Evolutionary conservation across 371 early-diverging fungal species (phyloP).

Genomic region (Mucor piriformis): DNA sequence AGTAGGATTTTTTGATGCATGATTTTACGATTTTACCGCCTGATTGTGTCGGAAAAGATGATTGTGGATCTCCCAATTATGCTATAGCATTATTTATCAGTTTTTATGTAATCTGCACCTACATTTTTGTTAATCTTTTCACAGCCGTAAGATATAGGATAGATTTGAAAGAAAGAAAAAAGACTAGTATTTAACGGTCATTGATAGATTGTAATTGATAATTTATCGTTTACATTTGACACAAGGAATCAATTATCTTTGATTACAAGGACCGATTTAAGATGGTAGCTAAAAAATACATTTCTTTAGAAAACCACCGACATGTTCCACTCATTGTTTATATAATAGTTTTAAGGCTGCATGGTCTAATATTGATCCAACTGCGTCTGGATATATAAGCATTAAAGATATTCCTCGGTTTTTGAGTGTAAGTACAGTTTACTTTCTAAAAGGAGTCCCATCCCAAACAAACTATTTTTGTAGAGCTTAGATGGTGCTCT

Average conservation of each 20-base stretch:
- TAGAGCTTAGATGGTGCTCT: conserved; percentile 48
- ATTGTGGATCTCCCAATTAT: conserved; percentile 51
- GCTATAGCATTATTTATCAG: conserved; percentile 46
- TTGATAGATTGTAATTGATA: conserved; percentile 52
- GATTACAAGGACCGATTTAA: conserved; percentile 53
- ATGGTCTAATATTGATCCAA: conserved; percentile 52
- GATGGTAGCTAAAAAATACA: conserved; percentile 32
- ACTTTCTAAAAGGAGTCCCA: too few species aligned
- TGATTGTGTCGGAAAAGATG: conserved; percentile 43
- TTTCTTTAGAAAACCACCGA: too few species aligned
- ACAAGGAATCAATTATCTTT: conserved; percentile 50
- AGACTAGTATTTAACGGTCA: neutral
- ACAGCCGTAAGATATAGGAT: conserved; percentile 53
- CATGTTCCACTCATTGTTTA: neutral
- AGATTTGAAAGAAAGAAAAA: too few species aligned
- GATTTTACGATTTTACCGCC: conserved; percentile 49
- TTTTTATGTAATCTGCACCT: conserved; percentile 59
- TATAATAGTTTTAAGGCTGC: conserved; percentile 47
- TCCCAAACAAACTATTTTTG: too few species aligned
- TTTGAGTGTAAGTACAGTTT: conserved; percentile 29
- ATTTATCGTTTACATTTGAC: conserved; percentile 60
- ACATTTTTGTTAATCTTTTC: conserved; percentile 57
- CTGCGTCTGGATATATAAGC: conserved; percentile 52
- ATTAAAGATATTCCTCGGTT: conserved; percentile 46
- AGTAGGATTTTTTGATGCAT: conserved; percentile 57